Evolutionary conservation across 495 filamentous ascomycete genomes (phyloP), one percentile per base, ranked within the genome.

Genomic region (Glutinoglossum americanum): DNA sequence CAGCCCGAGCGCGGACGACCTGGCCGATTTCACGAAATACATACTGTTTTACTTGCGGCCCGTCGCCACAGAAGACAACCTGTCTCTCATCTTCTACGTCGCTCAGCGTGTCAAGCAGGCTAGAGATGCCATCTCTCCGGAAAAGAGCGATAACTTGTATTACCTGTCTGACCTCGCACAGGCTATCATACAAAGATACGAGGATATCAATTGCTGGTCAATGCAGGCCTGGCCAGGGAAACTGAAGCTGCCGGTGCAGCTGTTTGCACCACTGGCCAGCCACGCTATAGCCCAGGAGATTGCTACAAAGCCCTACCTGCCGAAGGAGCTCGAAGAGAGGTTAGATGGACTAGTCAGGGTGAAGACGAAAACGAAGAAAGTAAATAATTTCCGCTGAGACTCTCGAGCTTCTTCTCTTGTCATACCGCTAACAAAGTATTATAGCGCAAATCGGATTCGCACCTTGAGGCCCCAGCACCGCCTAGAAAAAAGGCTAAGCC

Each of bases 51-150:
- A 96, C 66, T 71, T 97, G 41, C 79, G 74, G 37, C 79, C 81
- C 27, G 82, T 96, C 17, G 89, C 85, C 11, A 93, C 81, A 28
- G 82, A 87, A 62, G 80, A 85, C 21, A 97, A 96, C 62, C 73
- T 97, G 8, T 83, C 84, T 0, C 69, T 94, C 59, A 89, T 99
- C 59, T 93, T 82, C 72, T 87, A 94, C 67, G 80, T 94, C 51
- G 90, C 86, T 19, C 87, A 97, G 70, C 82, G 88, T 9, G 82
- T 94, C 53, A 99, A 99, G 70, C 84, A 89, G 69, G 83, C 85
- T 25, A 78, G 80, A 23, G 93, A 98, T 64, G 83, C 77, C 25
- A 76, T 97, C 51, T 74, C 73, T 41, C 73, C 71, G 0, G 64
- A 67, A 0, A 64, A 74, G 60, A 78, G 76, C 58, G 78, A 84